Conservation (phyloP, 1,284 basidiomycete genomes). For the Puccinia hordei region DNA sequence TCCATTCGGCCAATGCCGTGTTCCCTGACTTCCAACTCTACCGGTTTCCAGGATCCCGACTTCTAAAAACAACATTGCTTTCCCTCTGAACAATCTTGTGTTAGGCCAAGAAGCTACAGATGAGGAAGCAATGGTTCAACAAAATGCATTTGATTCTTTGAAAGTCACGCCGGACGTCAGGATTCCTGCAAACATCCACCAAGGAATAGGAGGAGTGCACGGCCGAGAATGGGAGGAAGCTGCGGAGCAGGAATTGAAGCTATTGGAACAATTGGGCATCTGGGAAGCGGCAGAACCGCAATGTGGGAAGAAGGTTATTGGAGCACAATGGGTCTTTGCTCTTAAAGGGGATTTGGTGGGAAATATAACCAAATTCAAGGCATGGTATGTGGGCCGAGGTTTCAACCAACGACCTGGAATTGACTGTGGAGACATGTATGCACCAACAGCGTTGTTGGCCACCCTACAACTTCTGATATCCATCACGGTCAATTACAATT, state of each 20-base stretch:
- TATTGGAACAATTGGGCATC: neutral
- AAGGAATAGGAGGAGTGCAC: neutral
- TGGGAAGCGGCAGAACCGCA: too few relatives aligned
- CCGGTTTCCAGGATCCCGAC: neutral
- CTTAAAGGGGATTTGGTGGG: too few relatives aligned
- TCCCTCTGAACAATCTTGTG: neutral
- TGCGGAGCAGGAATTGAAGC: neutral
- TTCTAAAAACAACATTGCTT: too few relatives aligned
- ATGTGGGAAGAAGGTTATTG: too few relatives aligned
- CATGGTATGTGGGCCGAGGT: too few relatives aligned
- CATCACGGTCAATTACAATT: too few relatives aligned
- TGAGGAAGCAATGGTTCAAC: neutral
- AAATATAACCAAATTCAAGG: too few relatives aligned
- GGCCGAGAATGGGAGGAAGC: neutral
- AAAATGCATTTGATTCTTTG: neutral
- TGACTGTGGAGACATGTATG: too few relatives aligned
- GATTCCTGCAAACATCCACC: neutral
- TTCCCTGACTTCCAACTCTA: slow-evolving; percentile 9
- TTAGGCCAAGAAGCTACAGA: neutral
- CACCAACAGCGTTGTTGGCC: too few relatives aligned
- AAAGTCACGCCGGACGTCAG: neutral
- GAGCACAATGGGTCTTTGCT: too few relatives aligned
- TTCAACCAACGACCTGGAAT: too few relatives aligned
- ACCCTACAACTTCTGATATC: neutral
- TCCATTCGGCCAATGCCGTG: too few relatives aligned